phyloP scores from a whole-genome alignment of 1,284 basidiomycete genomes.

The Grifola frondosa region DNA sequence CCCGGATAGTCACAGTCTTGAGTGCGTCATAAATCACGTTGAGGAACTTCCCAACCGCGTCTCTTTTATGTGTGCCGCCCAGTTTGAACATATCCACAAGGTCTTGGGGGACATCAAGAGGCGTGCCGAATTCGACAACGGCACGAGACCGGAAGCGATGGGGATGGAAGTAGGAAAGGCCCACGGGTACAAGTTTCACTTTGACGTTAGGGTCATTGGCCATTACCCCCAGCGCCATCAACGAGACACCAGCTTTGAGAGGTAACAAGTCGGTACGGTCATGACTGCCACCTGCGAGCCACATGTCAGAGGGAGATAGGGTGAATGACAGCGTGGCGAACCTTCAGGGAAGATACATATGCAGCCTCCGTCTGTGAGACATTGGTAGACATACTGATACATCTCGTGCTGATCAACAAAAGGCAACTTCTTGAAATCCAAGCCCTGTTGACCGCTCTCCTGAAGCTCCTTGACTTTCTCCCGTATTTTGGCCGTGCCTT shows the following conservation, averaged over 20 bases:
- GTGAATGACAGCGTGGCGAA: slow-evolving; percentile 30
- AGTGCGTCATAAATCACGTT: slow-evolving; percentile 95
- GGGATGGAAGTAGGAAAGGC: slow-evolving; percentile 93
- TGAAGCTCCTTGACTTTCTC: slow-evolving; percentile 63
- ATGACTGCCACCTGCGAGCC: slow-evolving; percentile 81
- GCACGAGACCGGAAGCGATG: slow-evolving; percentile 94
- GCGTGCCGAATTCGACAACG: slow-evolving; percentile 95
- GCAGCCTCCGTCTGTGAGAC: slow-evolving; percentile 83
- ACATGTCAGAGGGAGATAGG: neutral
- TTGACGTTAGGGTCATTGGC: slow-evolving; percentile 83
- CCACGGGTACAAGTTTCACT: slow-evolving; percentile 93
- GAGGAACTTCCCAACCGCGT: slow-evolving; percentile 88
- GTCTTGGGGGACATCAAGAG: slow-evolving; percentile 86
- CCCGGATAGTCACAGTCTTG: slow-evolving; percentile 94
- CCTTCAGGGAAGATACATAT: slow-evolving; percentile 98
- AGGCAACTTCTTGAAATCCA: slow-evolving; percentile 78
- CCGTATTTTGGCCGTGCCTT: slow-evolving; percentile 68
- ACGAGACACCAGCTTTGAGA: slow-evolving; percentile 92
- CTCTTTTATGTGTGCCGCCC: slow-evolving; percentile 87
- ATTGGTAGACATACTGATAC: slow-evolving; percentile 92
- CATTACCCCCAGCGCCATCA: slow-evolving; percentile 99
- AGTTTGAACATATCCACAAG: slow-evolving; percentile 89
- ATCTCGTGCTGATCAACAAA: slow-evolving; percentile 93
- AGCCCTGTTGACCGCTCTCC: slow-evolving; percentile 54
- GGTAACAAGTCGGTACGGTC: slow-evolving; percentile 94